Evolutionary conservation across 2,329 filamentous ascomycete species (phyloP), one percentile per base, ranked within the genome.

Genomic region (Grosmannia penicillata): DNA sequence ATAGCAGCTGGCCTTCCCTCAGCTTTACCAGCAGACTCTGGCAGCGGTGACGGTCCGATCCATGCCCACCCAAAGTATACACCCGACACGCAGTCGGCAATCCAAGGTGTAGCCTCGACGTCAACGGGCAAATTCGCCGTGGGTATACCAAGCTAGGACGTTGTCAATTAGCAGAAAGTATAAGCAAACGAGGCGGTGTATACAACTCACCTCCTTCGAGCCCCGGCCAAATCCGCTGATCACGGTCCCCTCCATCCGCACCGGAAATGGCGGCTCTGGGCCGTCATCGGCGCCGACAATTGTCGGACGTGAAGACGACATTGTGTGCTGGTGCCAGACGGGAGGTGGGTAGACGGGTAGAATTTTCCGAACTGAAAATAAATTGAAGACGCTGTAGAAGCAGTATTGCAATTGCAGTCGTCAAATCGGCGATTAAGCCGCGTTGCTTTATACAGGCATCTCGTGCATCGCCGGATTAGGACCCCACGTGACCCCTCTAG

Each of bases 11-110:
- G 19, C n/a, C n/a, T n/a, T n/a, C n/a, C 37, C 17, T 30, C 44
- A 22, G 15, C 47, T 40, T 71, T 59, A 2, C 70, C 63, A 49
- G 73, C 68, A n/a, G n/a, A n/a, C n/a, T n/a, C n/a, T n/a, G n/a
- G n/a, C n/a, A n/a, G n/a, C 2, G 55, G 42, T 0, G 71, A 63
- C 9, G 79, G 67, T 43, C 72, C 66, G 24, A 96, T 72, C 0
- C 82, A 75, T 5, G 85, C 85, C 66, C 82, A 94, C 52, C 91
- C 91, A 55, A 87, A 96, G 69, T 96, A 96, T 46, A 96, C 82
- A 47, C 91, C 91, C 1, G 78, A 83, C 41, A 73, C 65, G 39
- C 82, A 66, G 47, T 70, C 63, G 25, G 60, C 56, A 54, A 79
- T 76, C 75, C 75, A 79, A 9, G 70, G 63, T 24, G 66, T 60